Evolutionary conservation across 148 eudicot species (phyloP), one percentile per base, ranked within the genome.

Genomic region (Camellia japonica): DNA sequence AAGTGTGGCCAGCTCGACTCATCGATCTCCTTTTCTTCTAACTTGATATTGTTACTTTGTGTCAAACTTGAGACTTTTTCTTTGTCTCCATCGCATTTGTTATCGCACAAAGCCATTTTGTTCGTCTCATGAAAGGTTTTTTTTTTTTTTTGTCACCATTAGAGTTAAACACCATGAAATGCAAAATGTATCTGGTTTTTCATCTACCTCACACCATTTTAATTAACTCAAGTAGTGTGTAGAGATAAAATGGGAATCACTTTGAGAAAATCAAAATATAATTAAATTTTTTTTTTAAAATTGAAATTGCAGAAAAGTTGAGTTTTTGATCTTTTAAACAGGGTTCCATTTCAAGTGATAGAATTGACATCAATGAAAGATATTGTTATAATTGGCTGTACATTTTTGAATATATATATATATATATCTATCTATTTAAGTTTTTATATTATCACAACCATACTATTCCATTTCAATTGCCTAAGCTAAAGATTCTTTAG

Each of bases 1-100:
- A 84, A 85, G 1, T 82, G 83, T 0, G 87, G 91, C 93, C 89
- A 85, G 43, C 80, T 87, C n/a, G 86, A 30, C 18, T 84, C 89
- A 49, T 80, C 86, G 0, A 23, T 23, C 30, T 23, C 30, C 30
- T 23, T 23, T 23, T 23, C 30, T 23, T 23, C 30, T 23, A 23
- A 23, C 30, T 38, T 51, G 0, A 3, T 10, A 49, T 46, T 14
- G 2, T 47, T 38, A 18, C 41, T 64, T 7, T 65, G 68, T 30
- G 9, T 65, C 10, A 42, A 65, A 65, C 68, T 12, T 11, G 2
- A 18, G 18, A 67, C 62, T 42, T 19, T 8, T 74, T 75, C 78
- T 75, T 23, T 43, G 67, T 59, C 78, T 18, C 43, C 66, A 10
- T 59, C n/a, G 67, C 49, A 4, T 43, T 44, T 18, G 52, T 42